Conservation (phyloP, 805 yeast species). For the Zygotorulaspora danielsina region DNA sequence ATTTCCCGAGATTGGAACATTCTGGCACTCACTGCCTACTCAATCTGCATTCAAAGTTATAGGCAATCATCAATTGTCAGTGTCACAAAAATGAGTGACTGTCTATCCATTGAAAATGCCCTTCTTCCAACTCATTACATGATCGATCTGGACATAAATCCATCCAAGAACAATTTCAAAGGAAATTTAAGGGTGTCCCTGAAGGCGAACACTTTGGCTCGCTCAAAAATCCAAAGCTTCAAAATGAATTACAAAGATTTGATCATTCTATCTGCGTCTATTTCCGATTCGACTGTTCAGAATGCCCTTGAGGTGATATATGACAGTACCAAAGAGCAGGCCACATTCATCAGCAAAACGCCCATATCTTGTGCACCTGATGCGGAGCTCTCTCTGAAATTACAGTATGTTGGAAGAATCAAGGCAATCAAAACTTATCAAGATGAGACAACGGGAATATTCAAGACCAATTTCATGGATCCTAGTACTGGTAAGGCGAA, state of each 20-base stretch:
- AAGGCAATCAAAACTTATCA: conserved; percentile 47
- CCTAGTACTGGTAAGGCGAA: conserved; percentile 46
- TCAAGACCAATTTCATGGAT: conserved; percentile 60
- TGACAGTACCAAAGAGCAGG: conserved; percentile 16
- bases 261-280: conserved; percentile 39
- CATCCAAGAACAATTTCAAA: conserved; percentile 42
- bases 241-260: conserved; percentile 32
- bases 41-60: too few species aligned
- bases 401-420: conserved; percentile 50
- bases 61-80: too few species aligned
- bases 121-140: conserved; percentile 37
- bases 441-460: conserved; percentile 61
- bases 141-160: conserved; percentile 40
- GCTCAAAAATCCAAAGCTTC: conserved; percentile 9
- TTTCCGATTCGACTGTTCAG: conserved; percentile 25
- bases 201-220: conserved; percentile 1
- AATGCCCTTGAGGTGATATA: conserved; percentile 26
- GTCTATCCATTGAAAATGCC: conserved; percentile 24
- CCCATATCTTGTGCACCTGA: conserved; percentile 1
- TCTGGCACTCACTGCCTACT: too few species aligned
- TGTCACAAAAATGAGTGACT: not conserved
- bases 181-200: conserved; percentile 32
- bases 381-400: conserved; percentile 11
- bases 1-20: too few species aligned
- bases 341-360: conserved; percentile 9